A percentile compares a stretch with the other conserved stretches of the same genome.
phyloP scores from a whole-genome alignment of 129 eudicot species.

The Escallonia rubra region DNA sequence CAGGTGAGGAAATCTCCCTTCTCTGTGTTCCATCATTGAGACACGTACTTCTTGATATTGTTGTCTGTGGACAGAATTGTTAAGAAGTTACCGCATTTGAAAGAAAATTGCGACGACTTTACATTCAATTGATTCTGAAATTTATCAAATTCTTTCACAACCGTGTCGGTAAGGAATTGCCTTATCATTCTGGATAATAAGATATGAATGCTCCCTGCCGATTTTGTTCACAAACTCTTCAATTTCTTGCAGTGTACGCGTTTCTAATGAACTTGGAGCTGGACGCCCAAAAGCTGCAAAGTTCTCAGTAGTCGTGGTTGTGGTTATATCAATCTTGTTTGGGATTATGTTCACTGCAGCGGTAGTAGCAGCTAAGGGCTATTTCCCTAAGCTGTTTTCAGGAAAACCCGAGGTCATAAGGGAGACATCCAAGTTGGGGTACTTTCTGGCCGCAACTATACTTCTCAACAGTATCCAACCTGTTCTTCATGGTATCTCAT shows the following conservation, averaged over 20 bases:
- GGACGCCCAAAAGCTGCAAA: slow-evolving; percentile 46
- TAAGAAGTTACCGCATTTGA: background rate
- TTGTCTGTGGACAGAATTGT: too few species aligned
- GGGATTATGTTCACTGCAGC: slow-evolving; percentile 22
- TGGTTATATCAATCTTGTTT: slow-evolving; percentile 18
- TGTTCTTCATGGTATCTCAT: slow-evolving; percentile 27
- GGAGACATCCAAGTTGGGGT: slow-evolving; percentile 24
- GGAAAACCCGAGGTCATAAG: slow-evolving; percentile 23
- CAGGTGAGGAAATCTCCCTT: slow-evolving; percentile 21
- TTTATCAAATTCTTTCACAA: too few species aligned
- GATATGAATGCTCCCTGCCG: too few species aligned
- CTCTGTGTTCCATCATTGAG: slow-evolving; percentile 24
- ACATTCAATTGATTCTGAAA: background rate
- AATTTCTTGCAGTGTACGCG: slow-evolving; percentile 39
- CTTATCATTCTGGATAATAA: too few species aligned
- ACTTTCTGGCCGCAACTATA: slow-evolving; percentile 29
- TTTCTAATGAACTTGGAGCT: slow-evolving; percentile 58
- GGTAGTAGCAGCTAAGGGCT: slow-evolving; percentile 18
- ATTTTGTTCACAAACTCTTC: too few species aligned
- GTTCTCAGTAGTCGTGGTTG: slow-evolving; percentile 33
- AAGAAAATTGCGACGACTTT: background rate
- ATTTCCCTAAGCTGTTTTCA: slow-evolving; percentile 30
- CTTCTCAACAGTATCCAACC: slow-evolving; percentile 35
- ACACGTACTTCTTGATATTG: slow-evolving; percentile 25
- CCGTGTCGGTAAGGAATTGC: too few species aligned